Base-by-base conservation (phyloP, 108 stramenopile genomes). In the Fragilaria crotonensis region DNA sequence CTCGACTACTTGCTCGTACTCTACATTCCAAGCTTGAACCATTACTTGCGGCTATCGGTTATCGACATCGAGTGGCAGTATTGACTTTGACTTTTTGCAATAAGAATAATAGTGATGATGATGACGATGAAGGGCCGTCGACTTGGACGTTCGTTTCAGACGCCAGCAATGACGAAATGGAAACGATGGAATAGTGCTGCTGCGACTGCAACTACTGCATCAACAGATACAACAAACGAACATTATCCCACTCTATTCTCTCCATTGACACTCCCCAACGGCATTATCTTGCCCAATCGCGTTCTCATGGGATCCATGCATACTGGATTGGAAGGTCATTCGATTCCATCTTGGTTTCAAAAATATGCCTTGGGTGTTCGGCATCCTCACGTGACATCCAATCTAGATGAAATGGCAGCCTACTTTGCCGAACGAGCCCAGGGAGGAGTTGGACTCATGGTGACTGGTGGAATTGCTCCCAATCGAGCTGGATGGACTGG, bases 261-360 rank as follows among this genome's bases (percentile, higher is more conserved):
- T 21, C 84, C 90, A 0, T 63, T 87, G 22, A 57, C 77, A 67
- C 60, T 91, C 5, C 84, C 85, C 4, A 73, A 78, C 9, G 71
- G 74, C 57, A 76, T 83, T 53, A 63, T 61, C 1, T 64, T 97
- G 0, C 85, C 89, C 41, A 97, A 97, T 63, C 87, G 96, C 20
- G 85, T 91, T 30, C 52, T 97, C 45, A 97, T 97, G 96, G 96
- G 96, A 32, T 85, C 83, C 52, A 97, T 97, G 96, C 96, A 97
- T 68, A 90, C 92, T 2, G 96, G 96, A 20, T 75, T 97, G 30
- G 96, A 97, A 62, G 94, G 86, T 48, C 79, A 81, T 65, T 77
- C 76, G 31, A 69, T 91, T 32, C 86, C 90, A 31, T 50, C 29
- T n/a, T 66, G 64, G 33, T 21, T 85, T 50, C n/a, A n/a, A n/a